Evolutionary conservation across 1,139 yeast species (phyloP).

Genomic region (Yamadazyma conglobata): DNA sequence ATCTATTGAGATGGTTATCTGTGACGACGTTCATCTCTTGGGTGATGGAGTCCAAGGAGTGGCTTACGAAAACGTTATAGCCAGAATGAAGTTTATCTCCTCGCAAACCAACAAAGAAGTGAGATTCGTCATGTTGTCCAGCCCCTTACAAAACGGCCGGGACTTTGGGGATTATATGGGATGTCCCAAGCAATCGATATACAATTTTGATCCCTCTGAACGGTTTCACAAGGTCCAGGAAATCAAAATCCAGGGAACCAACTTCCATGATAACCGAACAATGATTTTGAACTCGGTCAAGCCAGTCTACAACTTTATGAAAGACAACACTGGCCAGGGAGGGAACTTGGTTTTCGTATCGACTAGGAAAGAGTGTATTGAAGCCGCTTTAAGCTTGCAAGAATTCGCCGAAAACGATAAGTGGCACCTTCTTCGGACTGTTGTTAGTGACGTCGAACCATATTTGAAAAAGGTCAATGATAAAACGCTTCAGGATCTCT

Average conservation of each 20-base stretch:
- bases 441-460: slow-evolving; percentile 33
- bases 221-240: slow-evolving; percentile 54
- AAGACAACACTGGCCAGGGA: slow-evolving; percentile 20
- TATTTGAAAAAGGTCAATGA: slow-evolving; percentile 49
- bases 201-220: slow-evolving; percentile 66
- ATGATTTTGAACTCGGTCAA: slow-evolving; percentile 9
- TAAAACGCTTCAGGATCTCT: slow-evolving; percentile 35
- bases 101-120: slow-evolving; percentile 50
- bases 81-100: slow-evolving; percentile 69
- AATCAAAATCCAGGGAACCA: slow-evolving; percentile 48
- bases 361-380: slow-evolving; percentile 52
- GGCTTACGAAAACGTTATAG: slow-evolving; percentile 62
- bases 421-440: slow-evolving; percentile 20
- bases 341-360: slow-evolving; percentile 54
- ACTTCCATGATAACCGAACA: slow-evolving; percentile 7
- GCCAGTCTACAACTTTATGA: slow-evolving; percentile 41
- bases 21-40: slow-evolving; percentile 72
- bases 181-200: slow-evolving; percentile 53
- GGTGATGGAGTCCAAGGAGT: slow-evolving; percentile 58
- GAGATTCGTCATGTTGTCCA: slow-evolving; percentile 65
- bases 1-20: slow-evolving; percentile 61
- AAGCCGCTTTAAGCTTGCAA: slow-evolving; percentile 46
- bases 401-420: slow-evolving; percentile 31
- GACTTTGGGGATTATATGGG: slow-evolving; percentile 91
- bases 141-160: slow-evolving; percentile 68